Conservation (phyloP, 2,329 filamentous ascomycete species). For the Colletotrichum somersetense region DNA sequence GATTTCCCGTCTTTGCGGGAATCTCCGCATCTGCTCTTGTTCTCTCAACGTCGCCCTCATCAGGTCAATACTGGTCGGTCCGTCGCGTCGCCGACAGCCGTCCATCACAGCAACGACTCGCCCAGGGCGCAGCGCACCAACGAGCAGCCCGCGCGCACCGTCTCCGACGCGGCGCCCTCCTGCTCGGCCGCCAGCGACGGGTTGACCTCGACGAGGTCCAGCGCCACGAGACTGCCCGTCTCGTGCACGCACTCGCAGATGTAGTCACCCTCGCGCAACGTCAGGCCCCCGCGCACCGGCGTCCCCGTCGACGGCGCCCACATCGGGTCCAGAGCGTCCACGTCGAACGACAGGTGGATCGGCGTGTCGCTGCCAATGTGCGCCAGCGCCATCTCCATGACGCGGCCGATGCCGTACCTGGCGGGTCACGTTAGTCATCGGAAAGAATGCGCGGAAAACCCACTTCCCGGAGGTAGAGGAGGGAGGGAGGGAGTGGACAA, state of each 20-base stretch:
- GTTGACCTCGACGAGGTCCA: constrained; percentile 88
- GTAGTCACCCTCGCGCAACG: constrained; percentile 94
- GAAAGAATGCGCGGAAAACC: no score
- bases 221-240: constrained; percentile 81
- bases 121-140: constrained; percentile 92
- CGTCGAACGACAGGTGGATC: constrained; percentile 97
- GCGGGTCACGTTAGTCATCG: no score
- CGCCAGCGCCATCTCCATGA: constrained; percentile 98
- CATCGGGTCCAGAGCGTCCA: constrained; percentile 95
- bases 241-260: constrained; percentile 91
- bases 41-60: no score
- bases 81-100: no score
- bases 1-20: background rate
- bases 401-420: constrained; percentile 88
- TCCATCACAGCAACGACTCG: constrained; percentile 80
- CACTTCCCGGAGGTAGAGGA: background rate
- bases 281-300: constrained; percentile 92
- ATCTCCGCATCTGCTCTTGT: background rate
- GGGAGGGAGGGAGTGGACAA: background rate
- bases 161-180: constrained; percentile 80
- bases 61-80: background rate
- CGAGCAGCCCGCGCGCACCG: constrained; percentile 89
- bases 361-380: constrained; percentile 96
- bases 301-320: constrained; percentile 98
- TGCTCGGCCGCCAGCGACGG: constrained; percentile 74